Base-by-base conservation (phyloP, 306 rosid species). In the Cajanus cajan region DNA sequence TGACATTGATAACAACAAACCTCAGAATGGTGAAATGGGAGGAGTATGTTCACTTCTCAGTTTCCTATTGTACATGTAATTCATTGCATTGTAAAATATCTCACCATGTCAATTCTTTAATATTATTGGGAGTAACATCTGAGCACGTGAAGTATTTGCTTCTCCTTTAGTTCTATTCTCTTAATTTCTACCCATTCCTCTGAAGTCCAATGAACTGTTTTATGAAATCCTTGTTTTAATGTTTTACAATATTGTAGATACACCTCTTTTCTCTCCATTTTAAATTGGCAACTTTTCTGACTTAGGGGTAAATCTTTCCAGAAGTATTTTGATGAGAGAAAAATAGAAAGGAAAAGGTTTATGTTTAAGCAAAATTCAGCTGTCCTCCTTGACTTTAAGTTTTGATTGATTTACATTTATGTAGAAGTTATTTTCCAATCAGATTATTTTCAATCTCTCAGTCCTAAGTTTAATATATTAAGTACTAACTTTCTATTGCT, bases 11-110 rank as follows among this genome's bases (percentile, higher is more conserved):
- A 71, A 83, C 45, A 59, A 83, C 51, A 91, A 86, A 76, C 80
- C 84, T 74, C 76, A 83, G 41, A 77, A 87, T 62, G 58, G 43
- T 61, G 90, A 89, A 52, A 79, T 36, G 37, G 88, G 81, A 80
- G 89, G 82, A 84, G 97, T 90, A 84, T 78, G 90, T 82, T 71
- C 28, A 68, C 76, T 82, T 78, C 50, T 70, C 36, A 81, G 24
- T 64, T 69, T 41, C 68, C 73, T 44, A 71, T 15, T 50, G 41
- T 75, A 28, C 73, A 45, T 71, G 24, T 83, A 52, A 70, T 70
- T 80, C 18, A 14, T 77, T 57, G 62, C 82, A 18, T 79, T 78
- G 59, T 24, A 24, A 67, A 59, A 34, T 22, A 67, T 45, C 24
- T 73, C 19, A 40, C 43, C 54, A 18, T 37, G 62, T 67, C 18